phyloP scores from a whole-genome alignment of 805 yeast species.

The Candida insectorum region DNA sequence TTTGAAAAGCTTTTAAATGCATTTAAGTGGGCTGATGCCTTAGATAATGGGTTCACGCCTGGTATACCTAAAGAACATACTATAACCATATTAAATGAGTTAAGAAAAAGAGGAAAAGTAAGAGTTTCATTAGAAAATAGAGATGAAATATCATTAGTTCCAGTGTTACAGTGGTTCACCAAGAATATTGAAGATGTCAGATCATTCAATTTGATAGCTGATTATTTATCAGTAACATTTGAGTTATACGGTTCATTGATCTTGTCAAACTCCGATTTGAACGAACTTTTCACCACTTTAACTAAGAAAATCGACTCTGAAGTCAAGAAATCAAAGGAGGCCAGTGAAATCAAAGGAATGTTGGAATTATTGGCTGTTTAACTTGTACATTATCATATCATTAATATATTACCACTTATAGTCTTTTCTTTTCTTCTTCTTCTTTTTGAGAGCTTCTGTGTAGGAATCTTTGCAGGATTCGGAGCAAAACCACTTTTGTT shows the following conservation, averaged over 20 bases:
- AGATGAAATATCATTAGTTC: constrained; percentile 83
- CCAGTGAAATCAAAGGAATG: constrained; percentile 91
- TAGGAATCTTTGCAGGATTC: constrained; percentile 22
- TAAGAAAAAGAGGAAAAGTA: constrained; percentile 85
- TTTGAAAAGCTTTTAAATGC: constrained; percentile 83
- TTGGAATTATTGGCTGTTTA: constrained; percentile 70
- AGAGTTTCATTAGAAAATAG: constrained; percentile 75
- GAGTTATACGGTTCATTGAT: constrained; percentile 76
- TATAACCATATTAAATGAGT: constrained; percentile 77
- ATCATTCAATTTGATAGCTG: constrained; percentile 59
- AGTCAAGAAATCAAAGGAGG: constrained; percentile 77
- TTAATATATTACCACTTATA: constrained; percentile 1
- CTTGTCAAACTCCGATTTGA: constrained; percentile 73
- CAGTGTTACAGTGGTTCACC: constrained; percentile 79
- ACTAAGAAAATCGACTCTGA: constrained; percentile 63
- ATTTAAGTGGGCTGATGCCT: constrained; percentile 90
- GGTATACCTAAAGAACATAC: constrained; percentile 82
- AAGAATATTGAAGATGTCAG: constrained; percentile 79
- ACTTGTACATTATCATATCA: constrained; percentile 5
- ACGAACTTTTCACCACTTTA: constrained; percentile 63
- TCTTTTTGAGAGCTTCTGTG: constrained; percentile 2
- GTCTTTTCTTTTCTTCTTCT: constrained; percentile 4
- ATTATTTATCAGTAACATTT: constrained; percentile 61
- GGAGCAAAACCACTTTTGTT: constrained; percentile 39
- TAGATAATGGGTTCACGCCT: constrained; percentile 77